Evolutionary conservation across 1,139 yeast species (phyloP), one percentile per base, ranked within the genome.

Genomic region (Sugiyamaella neomexicana): DNA sequence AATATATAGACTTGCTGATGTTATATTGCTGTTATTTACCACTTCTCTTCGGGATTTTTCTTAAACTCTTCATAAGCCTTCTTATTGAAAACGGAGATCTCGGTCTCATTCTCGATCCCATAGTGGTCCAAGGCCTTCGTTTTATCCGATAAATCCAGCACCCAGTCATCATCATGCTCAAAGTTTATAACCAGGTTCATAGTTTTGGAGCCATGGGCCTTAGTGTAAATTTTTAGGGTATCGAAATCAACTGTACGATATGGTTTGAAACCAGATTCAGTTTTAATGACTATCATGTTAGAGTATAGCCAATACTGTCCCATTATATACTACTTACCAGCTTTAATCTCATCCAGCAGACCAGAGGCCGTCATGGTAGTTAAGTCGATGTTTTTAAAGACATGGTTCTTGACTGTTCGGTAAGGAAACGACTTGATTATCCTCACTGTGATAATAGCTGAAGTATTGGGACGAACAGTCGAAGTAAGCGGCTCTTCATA

Each of bases 161-260:
- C 75, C 91, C 95, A 86, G 56, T 80, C 84, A 4, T 80, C 82
- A 65, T 87, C 89, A 62, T 86, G 82, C 32, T 89, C 97, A 69
- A 93, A 81, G 69, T 93, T 93, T 59, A 95, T 87, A 49, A 89
- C 95, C 62, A 93, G 77, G 67, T 93, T 90, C 83, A 90, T 87
- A 1, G 97, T 89, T 72, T 93, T 93, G 39, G 96, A 80, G 6
- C 96, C 96, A 69, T 93, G 98, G 0, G 99, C 98, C 67, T 89
- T 89, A 37, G 97, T 87, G 72, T 93, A 93, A 15, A 93, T 79
- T 71, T 95, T 93, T 58, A 93, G 68, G 0, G 95, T 76, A 66
- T 93, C 89, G 63, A 83, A 85, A 1, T 75, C 75, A n/a, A 88
- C 87, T 59, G 79, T 86, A 64, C 97, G 79, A 70, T 83, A 91